Evolutionary conservation across 2,329 filamentous ascomycete genomes (phyloP).

Genomic region (Periconia digitata): DNA sequence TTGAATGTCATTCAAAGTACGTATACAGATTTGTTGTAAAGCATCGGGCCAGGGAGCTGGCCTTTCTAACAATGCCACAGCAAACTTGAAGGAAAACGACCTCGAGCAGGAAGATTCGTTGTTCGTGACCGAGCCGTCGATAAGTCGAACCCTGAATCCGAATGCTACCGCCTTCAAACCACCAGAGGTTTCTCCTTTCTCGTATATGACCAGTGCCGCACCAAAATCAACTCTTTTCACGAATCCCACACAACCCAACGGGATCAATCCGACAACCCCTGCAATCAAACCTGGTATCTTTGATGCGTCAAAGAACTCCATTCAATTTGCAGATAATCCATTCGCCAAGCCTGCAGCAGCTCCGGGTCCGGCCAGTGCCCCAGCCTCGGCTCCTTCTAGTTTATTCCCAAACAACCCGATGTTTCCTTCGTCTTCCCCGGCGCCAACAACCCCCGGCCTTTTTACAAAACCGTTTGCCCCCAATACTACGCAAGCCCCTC

Average conservation of each 20-base stretch:
- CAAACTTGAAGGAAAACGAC: constrained; percentile 9
- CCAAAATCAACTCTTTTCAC: constrained; percentile 2
- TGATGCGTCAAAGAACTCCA: constrained; percentile 26
- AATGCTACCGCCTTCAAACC: neutral
- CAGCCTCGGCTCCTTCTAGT: neutral
- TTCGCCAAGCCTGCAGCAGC: constrained; percentile 8
- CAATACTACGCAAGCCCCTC: neutral
- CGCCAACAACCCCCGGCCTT: neutral
- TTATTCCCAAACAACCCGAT: neutral
- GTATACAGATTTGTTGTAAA: constrained; percentile 23
- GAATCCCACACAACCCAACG: neutral
- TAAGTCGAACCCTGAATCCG: neutral
- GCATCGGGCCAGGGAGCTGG: neutral
- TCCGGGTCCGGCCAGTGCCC: neutral
- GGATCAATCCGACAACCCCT: neutral
- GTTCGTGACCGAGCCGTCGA: constrained; percentile 39
- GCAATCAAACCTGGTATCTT: constrained; percentile 28
- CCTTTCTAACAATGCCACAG: neutral
- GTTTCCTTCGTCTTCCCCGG: neutral
- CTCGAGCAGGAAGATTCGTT: constrained; percentile 35
- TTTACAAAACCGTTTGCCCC: too few species aligned
- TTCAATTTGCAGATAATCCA: constrained; percentile 27
- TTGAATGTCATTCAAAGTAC: constrained; percentile 60
- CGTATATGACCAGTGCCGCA: neutral
- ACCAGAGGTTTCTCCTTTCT: neutral